Base-by-base conservation (phyloP, 164 flowering plant species). In the Sextonia rubra region DNA sequence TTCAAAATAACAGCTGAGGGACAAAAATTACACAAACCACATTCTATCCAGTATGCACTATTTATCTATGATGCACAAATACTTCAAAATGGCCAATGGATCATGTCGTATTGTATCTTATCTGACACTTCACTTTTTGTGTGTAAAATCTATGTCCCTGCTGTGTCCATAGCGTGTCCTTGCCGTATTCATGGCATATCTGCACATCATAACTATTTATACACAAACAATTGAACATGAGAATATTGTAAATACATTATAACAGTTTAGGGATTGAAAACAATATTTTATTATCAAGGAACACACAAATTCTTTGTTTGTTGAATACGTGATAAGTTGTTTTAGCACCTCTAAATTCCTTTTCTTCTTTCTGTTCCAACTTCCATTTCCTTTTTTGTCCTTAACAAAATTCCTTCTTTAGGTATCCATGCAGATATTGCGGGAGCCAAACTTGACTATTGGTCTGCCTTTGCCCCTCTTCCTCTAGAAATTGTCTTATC, bases 391-490 rank as follows among this genome's bases (percentile, higher is more conserved):
- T 27, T 27, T 72, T 20, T 44, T 25, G 67, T 6, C 2, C 73
- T 26, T 3, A 4, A 37, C 44, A 37, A 37, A 37, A 27, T 48
- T 60, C 56, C 27, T 61, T 66, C 49, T 76, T 71, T 71, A 94
- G 99, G 91, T 76, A 80, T 95, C 64, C 91, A 86, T 82, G 83
- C 85, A 20, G 99, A 95, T 56, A 87, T 93, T 48, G 92, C 96
- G 23, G 81, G 29, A 68, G 80, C 75, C 32, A 93, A 82, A 74
- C 72, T 80, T 77, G 91, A 93, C 72, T 85, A 85, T 76, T 95
- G 99, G 99, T 93, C 98, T 74, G 83, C 98, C 26, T 82, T 90
- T 71, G 94, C 92, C 37, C 91, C 97, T 63, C 87, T 80, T 75
- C 92, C 99, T 47, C 74, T 81, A 79, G 97, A 91, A 80, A 84